Conservation (phyloP, 768 basidiomycete species). For the Termitomyces sp. region DNA sequence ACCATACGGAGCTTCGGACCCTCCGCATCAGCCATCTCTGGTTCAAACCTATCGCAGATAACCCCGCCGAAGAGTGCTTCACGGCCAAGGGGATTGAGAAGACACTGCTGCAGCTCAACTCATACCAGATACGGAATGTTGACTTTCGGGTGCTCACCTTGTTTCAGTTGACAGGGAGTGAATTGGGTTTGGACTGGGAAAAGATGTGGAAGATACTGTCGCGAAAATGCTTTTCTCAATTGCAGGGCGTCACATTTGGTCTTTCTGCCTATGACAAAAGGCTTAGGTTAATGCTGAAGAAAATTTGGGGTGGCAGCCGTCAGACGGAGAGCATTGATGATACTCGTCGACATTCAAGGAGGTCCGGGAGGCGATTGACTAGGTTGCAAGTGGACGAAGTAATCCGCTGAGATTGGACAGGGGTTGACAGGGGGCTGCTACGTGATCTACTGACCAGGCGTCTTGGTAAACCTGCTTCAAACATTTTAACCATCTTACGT, state of each 20-base stretch:
- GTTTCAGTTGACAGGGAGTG: constrained; percentile 9
- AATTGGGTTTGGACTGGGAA: constrained; percentile 15
- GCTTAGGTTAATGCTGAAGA: constrained; percentile 11
- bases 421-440: not conserved
- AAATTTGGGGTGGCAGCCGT: constrained; percentile 10
- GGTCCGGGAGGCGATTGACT: constrained; percentile 12
- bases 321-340: constrained; percentile 3
- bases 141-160: constrained; percentile 11
- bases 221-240: constrained; percentile 8
- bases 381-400: constrained; percentile 14
- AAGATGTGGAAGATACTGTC: constrained; percentile 13
- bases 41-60: constrained; percentile 14
- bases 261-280: constrained; percentile 11
- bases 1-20: constrained; percentile 16
- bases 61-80: constrained; percentile 13
- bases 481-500: not conserved
- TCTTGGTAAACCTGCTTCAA: not conserved
- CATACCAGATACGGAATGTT: constrained; percentile 12
- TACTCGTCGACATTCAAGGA: constrained; percentile 7
- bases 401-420: not conserved
- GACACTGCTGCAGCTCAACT: constrained; percentile 14
- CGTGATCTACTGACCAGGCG: not conserved
- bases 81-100: constrained; percentile 15
- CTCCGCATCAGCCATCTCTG: constrained; percentile 21
- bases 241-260: constrained; percentile 11